These are phyloP conservation scores for Phaffomyces opuntiae DNA, from an alignment of 805 yeast genomes.

Conservation along the genomic window DNA sequence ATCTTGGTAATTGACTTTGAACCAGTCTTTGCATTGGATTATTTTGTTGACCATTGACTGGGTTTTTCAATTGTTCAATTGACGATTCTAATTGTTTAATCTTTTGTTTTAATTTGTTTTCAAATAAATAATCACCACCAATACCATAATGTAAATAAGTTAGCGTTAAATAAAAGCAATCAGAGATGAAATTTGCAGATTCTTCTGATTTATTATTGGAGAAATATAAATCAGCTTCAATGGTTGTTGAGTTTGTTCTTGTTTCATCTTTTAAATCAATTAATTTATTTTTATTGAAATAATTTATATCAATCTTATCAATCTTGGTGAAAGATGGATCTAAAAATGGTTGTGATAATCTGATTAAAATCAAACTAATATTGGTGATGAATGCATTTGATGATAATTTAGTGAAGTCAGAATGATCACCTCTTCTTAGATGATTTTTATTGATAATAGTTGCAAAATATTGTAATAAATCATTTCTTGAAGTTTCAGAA, in stretches of 20 bases:
- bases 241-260: constrained; percentile 66
- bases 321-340: constrained; percentile 60
- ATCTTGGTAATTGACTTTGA: constrained; percentile 40
- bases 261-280: constrained; percentile 77
- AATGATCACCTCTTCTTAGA: constrained; percentile 80
- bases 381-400: constrained; percentile 81
- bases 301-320: constrained; percentile 70
- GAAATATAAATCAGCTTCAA: constrained; percentile 58
- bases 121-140: constrained; percentile 63
- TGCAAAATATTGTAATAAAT: constrained; percentile 62
- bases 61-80: constrained; percentile 20
- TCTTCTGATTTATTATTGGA: constrained; percentile 30
- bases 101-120: constrained; percentile 48
- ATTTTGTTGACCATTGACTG: constrained; percentile 6
- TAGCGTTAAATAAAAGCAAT: constrained; percentile 74
- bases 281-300: constrained; percentile 46
- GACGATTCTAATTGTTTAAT: constrained; percentile 39
- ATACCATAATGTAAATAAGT: constrained; percentile 84
- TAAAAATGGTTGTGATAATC: constrained; percentile 78
- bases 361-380: constrained; percentile 56
- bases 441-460: constrained; percentile 76
- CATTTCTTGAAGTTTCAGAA: constrained; percentile 55
- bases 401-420: constrained; percentile 57
- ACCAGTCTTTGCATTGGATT: constrained; percentile 25
- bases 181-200: constrained; percentile 77